Evolutionary conservation across 768 basidiomycete species (phyloP).

Genomic region (Pleurotus eryngii): DNA sequence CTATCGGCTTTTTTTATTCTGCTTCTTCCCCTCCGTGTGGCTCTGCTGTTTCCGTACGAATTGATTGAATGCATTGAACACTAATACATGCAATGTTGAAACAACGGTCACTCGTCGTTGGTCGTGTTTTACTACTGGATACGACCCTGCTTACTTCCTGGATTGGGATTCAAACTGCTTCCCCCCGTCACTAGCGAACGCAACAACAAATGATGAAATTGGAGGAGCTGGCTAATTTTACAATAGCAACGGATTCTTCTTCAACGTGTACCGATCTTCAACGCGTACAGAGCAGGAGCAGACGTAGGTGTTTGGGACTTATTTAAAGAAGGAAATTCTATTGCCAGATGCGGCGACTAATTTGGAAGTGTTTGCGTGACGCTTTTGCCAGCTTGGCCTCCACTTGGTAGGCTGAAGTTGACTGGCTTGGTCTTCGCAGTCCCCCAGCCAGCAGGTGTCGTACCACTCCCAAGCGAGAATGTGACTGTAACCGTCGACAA

Average conservation of each 20-base stretch:
- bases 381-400: slow-evolving; percentile 1
- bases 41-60: not conserved
- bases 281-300: too few species aligned
- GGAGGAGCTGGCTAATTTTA: too few species aligned
- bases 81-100: not conserved
- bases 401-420: slow-evolving; percentile 1
- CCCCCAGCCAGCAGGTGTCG: not conserved
- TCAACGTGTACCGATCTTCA: too few species aligned
- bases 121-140: too few species aligned
- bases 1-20: not conserved
- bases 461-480: slow-evolving; percentile 4
- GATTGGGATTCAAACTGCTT: too few species aligned
- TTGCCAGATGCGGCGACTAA: not conserved
- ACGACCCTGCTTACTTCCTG: too few species aligned
- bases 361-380: slow-evolving; percentile 5
- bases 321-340: slow-evolving; percentile 1
- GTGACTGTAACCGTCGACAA: slow-evolving; percentile 13
- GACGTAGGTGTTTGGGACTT: not conserved
- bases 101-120: too few species aligned
- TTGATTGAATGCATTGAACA: not conserved
- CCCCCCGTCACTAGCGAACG: too few species aligned
- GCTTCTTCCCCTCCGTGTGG: not conserved
- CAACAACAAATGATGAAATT: too few species aligned
- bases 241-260: too few species aligned
- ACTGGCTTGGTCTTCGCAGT: not conserved